Percentiles rank a stretch among this genome's conserved stretches.
These are phyloP conservation scores for Apiotrichum veenhuisii DNA, from an alignment of 1,284 basidiomycete genomes.

Conservation along the genomic window DNA sequence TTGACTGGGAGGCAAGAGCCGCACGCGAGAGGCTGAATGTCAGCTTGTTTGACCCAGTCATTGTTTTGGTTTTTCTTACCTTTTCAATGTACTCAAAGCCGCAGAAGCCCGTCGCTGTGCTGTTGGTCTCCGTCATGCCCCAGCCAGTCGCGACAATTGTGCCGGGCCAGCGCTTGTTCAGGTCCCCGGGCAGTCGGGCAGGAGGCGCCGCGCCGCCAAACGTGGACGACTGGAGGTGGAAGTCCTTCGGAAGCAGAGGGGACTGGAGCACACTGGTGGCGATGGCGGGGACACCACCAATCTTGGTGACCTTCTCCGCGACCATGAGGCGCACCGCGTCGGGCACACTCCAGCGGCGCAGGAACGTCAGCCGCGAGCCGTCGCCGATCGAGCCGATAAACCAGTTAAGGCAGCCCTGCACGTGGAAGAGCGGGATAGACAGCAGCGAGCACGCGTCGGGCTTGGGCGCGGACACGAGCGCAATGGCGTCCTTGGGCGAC, in stretches of 20 bases:
- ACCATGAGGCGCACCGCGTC: conserved; percentile 34
- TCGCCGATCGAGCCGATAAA: conserved; percentile 37
- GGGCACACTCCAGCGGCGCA: conserved; percentile 33
- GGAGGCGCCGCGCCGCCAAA: conserved; percentile 44
- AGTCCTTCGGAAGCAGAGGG: conserved; percentile 27
- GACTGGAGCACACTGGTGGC: conserved; percentile 34
- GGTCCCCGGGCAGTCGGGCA: conserved; percentile 28
- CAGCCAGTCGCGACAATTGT: conserved; percentile 33
- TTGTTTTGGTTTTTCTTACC: no score
- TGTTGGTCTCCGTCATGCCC: conserved; percentile 45
- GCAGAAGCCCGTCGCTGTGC: conserved; percentile 32
- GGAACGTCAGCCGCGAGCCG: conserved; percentile 39
- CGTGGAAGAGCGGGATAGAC: conserved; percentile 45
- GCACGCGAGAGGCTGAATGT: conserved; percentile 9
- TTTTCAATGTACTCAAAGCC: conserved; percentile 36
- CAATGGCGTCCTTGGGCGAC: conserved; percentile 20
- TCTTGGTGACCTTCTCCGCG: conserved; percentile 32
- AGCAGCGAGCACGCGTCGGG: conserved; percentile 30
- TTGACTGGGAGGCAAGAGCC: conserved; percentile 35
- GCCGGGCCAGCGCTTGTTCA: conserved; percentile 31
- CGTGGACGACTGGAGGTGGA: conserved; percentile 31
- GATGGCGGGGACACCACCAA: conserved; percentile 45
- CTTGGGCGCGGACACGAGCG: conserved; percentile 27
- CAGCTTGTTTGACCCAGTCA: conserved; percentile 1
- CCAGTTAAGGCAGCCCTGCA: conserved; percentile 43